Base-by-base conservation (phyloP, 2,329 filamentous ascomycete genomes). In the Fusarium foetens region DNA sequence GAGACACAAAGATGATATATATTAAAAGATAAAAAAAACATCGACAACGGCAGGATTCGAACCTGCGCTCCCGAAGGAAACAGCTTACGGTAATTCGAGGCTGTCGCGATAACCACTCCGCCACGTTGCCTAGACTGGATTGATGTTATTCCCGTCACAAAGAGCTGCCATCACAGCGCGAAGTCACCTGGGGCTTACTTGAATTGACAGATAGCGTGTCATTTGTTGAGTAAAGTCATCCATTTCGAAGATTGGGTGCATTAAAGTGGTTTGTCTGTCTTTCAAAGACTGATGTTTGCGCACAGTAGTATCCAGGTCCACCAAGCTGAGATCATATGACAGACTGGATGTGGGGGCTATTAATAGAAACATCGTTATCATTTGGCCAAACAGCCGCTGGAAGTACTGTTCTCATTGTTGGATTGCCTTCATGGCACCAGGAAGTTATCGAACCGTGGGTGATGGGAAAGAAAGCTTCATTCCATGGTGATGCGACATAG, bases 11-110 rank as follows among this genome's bases (percentile, higher is more conserved):
- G 27, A 10, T 13, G 11, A 35, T 9, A 45, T 17, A 27, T 13
- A 5, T 14, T 14, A 21, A 45, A n/a, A 45, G 19, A 38, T 8
- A 8, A 63, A 60, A 60, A 60, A 25, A 21, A 42, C 12, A 21
- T 25, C 52, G 60, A 60, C 60, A 63, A 63, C 54, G 55, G 62
- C 62, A 65, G 48, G 51, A 66, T 66, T 66, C 51, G 60, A 66
- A 66, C 51, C 51, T 65, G 17, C 61, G 61, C 63, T 41, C 61
- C 51, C 63, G 61, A 66, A 58, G 63, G 63, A 39, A 66, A 17
- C 12, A 25, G 62, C 31, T 49, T 45, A 25, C n/a, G 13, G 13
- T 8, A 12, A 5, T 66, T 66, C 63, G 63, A 66, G 51, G n/a
- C 51, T 25, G 7, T 11, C 63, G 23, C 51, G n/a, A n/a, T 66